Conservation (phyloP, 139 green algal genomes). For the Chlamydomonas sp. region DNA sequence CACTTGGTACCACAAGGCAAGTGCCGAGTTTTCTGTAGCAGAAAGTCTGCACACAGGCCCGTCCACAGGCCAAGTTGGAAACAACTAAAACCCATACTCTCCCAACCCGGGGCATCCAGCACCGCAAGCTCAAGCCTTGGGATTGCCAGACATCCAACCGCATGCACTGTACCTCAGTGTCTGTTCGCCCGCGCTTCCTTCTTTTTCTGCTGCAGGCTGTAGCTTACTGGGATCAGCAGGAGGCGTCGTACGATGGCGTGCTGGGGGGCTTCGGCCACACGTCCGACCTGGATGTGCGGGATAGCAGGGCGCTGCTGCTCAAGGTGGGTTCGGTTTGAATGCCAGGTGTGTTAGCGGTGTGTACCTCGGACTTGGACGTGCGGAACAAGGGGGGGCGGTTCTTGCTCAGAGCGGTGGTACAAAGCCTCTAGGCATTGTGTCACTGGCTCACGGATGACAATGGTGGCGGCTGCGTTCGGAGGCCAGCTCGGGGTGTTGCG, state of each 20-base stretch:
- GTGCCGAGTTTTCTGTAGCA: conserved; percentile 56
- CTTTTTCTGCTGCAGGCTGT: conserved; percentile 47
- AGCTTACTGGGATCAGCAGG: conserved; percentile 77
- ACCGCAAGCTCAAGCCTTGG: not conserved
- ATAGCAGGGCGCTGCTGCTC: conserved; percentile 77
- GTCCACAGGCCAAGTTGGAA: not conserved
- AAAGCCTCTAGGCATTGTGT: too few relatives aligned
- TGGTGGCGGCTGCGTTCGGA: too few relatives aligned
- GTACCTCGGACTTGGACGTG: too few relatives aligned
- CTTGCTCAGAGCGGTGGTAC: too few relatives aligned
- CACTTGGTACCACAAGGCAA: conserved; percentile 68
- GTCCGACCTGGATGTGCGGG: conserved; percentile 77
- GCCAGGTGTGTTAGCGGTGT: conserved; percentile 11
- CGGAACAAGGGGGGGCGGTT: too few relatives aligned
- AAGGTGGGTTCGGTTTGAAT: conserved; percentile 49
- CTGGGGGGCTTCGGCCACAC: conserved; percentile 88
- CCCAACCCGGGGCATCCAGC: not conserved
- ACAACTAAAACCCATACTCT: not conserved
- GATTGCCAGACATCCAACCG: conserved; percentile 19
- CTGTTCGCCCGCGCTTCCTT: too few relatives aligned
- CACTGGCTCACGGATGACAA: too few relatives aligned
- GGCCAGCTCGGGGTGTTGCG: too few relatives aligned
- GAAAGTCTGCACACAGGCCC: not conserved
- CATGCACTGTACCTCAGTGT: too few relatives aligned
- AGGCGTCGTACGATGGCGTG: conserved; percentile 83